A percentile compares a stretch with the other conserved stretches of the same genome.
These are phyloP conservation scores for Globisporangium nagaii DNA, from an alignment of 352 stramenopile species.

Conservation along the genomic window DNA sequence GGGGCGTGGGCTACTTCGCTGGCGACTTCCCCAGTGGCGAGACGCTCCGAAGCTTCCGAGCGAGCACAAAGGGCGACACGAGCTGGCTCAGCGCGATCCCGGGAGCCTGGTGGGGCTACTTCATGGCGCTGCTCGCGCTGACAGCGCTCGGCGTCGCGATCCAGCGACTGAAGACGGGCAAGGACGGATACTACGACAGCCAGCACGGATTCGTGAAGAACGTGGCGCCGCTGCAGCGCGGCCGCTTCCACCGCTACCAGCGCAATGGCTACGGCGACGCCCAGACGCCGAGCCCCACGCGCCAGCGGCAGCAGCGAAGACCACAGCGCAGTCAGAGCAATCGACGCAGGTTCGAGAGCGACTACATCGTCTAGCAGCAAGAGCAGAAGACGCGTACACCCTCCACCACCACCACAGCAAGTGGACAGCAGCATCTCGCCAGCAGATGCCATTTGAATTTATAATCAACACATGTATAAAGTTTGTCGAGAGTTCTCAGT, in stretches of 20 bases:
- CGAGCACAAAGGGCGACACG: slow-evolving; percentile 22
- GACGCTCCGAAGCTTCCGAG: slow-evolving; percentile 32
- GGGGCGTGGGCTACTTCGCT: slow-evolving; percentile 58
- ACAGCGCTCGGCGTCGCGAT: slow-evolving; percentile 39
- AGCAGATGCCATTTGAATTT: too few species aligned
- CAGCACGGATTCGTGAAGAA: slow-evolving; percentile 6
- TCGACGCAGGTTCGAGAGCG: slow-evolving; percentile 1
- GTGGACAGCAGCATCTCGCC: too few species aligned
- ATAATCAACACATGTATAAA: too few species aligned
- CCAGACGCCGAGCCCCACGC: slow-evolving; percentile 3
- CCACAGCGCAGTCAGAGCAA: neutral
- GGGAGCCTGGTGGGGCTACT: slow-evolving; percentile 55
- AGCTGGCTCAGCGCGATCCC: slow-evolving; percentile 31
- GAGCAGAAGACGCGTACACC: too few species aligned
- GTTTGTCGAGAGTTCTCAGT: too few species aligned
- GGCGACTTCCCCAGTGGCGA: slow-evolving; percentile 54
- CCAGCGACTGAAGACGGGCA: slow-evolving; percentile 38
- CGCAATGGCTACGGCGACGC: neutral
- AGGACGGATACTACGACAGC: slow-evolving; percentile 22
- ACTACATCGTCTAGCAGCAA: slow-evolving; percentile 53
- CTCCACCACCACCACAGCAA: too few species aligned
- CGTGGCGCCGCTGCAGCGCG: neutral
- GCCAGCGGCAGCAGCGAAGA: neutral
- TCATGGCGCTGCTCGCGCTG: slow-evolving; percentile 40
- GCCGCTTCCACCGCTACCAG: neutral